A percentile compares a stretch with the other conserved stretches of the same genome.
phyloP scores from a whole-genome alignment of 2,329 filamentous ascomycete species.

The Exophiala phaeomuriformis region DNA sequence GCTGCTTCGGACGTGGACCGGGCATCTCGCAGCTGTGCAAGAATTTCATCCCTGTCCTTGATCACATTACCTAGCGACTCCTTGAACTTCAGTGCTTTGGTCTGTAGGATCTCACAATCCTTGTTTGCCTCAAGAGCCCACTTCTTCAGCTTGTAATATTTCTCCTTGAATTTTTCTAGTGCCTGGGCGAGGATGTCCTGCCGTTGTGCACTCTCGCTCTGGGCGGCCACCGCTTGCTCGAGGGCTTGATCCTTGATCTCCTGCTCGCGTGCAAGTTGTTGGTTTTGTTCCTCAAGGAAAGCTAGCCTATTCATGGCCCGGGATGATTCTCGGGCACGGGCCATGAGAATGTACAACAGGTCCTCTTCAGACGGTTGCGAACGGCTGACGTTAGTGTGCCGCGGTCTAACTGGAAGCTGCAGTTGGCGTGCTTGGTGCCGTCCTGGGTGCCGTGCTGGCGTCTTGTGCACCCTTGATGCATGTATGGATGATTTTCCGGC shows the following conservation, averaged over 20 bases:
- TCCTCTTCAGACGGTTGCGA: constrained; percentile 21
- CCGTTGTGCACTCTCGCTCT: constrained; percentile 6
- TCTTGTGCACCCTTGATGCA: neutral
- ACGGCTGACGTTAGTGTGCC: neutral
- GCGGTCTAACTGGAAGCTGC: neutral
- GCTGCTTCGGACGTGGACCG: neutral
- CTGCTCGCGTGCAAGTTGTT: constrained; percentile 6
- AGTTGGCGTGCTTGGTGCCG: neutral
- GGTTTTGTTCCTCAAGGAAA: constrained; percentile 6
- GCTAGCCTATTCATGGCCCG: constrained; percentile 4
- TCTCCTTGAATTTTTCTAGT: constrained; percentile 15
- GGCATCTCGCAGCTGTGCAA: constrained; percentile 5
- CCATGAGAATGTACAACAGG: constrained; percentile 20
- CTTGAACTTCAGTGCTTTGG: constrained; percentile 6
- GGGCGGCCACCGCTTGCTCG: constrained; percentile 1
- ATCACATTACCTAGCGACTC: neutral
- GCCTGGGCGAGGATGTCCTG: constrained; percentile 3
- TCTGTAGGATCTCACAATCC: constrained; percentile 18
- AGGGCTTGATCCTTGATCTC: constrained; percentile 4
- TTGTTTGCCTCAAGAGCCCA: constrained; percentile 22
- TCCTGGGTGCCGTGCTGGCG: neutral
- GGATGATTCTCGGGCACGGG: constrained; percentile 9
- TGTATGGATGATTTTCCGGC: neutral
- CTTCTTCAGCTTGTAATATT: constrained; percentile 23
- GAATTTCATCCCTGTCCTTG: constrained; percentile 12